Evolutionary conservation across 768 basidiomycete genomes (phyloP).

Genomic region (Boletus sp.): DNA sequence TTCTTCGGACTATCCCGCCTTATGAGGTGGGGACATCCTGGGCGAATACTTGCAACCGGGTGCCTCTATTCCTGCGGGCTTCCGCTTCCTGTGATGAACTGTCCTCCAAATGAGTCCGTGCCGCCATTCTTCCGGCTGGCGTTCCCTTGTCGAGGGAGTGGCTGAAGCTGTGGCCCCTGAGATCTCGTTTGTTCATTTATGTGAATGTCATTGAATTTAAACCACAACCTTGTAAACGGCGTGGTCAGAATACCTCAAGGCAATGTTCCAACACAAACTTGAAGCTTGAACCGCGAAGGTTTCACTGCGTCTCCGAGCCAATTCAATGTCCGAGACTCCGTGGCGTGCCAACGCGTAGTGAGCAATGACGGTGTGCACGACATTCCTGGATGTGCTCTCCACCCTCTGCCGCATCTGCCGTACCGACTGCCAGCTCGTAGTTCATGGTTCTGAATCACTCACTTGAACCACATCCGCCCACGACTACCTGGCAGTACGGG

Average conservation of each 20-base stretch:
- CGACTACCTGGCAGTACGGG: background rate
- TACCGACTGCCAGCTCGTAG: slow-evolving; percentile 11
- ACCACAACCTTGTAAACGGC: slow-evolving; percentile 2
- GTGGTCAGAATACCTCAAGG: slow-evolving; percentile 14
- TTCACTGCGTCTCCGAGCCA: slow-evolving; percentile 5
- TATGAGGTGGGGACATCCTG: background rate
- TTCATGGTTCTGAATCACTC: slow-evolving; percentile 3
- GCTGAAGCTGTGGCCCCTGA: slow-evolving; percentile 11
- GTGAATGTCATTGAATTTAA: slow-evolving; percentile 6
- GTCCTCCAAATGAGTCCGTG: slow-evolving; percentile 18
- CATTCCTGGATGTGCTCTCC: slow-evolving; percentile 1
- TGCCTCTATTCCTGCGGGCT: slow-evolving; percentile 22
- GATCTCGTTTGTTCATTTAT: slow-evolving; percentile 3
- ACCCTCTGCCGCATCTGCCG: background rate
- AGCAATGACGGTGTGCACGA: background rate
- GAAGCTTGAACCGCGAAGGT: slow-evolving; percentile 29
- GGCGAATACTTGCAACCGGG: slow-evolving; percentile 7
- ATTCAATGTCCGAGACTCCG: slow-evolving; percentile 35
- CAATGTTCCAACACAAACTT: background rate
- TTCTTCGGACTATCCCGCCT: slow-evolving; percentile 21
- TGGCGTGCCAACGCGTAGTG: slow-evolving; percentile 12
- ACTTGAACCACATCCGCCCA: slow-evolving; percentile 14
- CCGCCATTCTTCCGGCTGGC: slow-evolving; percentile 16
- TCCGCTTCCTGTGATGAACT: slow-evolving; percentile 25
- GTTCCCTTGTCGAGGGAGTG: background rate